These are phyloP conservation scores for Aspergillus saccharolyticus DNA, from an alignment of 495 filamentous ascomycete genomes.

Conservation along the genomic window DNA sequence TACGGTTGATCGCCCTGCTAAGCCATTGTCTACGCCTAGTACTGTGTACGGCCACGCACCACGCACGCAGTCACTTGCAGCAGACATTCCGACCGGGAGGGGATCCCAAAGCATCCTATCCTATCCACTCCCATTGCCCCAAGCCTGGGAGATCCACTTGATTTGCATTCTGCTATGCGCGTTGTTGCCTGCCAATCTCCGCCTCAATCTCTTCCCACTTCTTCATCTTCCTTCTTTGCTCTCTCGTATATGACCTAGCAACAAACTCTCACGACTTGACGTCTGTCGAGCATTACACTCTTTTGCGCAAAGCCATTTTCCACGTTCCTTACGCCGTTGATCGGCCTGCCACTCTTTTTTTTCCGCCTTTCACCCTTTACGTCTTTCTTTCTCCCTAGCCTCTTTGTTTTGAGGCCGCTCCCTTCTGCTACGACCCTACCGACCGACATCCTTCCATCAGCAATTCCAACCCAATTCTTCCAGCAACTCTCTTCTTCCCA, in stretches of 20 bases:
- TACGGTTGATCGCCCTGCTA: constrained; percentile 12
- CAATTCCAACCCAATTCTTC: neutral
- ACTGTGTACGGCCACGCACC: neutral
- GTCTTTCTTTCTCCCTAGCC: neutral
- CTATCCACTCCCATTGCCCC: constrained; percentile 3
- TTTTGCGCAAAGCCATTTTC: constrained; percentile 12
- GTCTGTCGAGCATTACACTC: constrained; percentile 36
- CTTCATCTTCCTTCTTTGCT: neutral
- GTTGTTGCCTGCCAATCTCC: constrained; percentile 14
- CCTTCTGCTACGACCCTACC: constrained; percentile 7
- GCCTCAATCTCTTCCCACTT: constrained; percentile 7
- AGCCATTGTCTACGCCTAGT: constrained; percentile 4
- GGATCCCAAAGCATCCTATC: neutral
- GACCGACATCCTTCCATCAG: neutral
- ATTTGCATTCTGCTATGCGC: constrained; percentile 25
- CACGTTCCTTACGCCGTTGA: constrained; percentile 30
- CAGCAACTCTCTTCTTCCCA: constrained; percentile 1
- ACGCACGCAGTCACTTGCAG: constrained; percentile 6
- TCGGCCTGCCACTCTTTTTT: constrained; percentile 23
- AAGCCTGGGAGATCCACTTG: constrained; percentile 5
- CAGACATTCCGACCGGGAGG: constrained; percentile 10
- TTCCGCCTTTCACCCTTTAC: neutral
- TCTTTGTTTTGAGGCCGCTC: constrained; percentile 1
- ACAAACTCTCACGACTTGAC: constrained; percentile 41
- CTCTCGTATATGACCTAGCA: constrained; percentile 26